Percentiles rank a stretch among this genome's conserved stretches.
phyloP scores from a whole-genome alignment of 129 eudicot species.

The Artemisia annua region DNA sequence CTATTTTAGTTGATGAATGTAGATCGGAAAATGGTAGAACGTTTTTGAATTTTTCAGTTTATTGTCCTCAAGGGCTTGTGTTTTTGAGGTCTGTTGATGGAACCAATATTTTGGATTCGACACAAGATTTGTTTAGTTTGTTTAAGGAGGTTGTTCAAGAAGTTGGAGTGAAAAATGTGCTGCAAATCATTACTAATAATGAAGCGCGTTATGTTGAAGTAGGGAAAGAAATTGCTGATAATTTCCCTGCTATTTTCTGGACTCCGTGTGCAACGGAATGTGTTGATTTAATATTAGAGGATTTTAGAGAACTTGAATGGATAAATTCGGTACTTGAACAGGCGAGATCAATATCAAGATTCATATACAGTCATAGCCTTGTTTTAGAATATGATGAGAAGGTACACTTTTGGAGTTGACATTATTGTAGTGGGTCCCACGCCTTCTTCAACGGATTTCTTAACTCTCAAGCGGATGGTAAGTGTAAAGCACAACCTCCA shows the following conservation, averaged over 20 bases:
- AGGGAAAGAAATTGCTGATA: conserved; percentile 60
- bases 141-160: conserved; percentile 78
- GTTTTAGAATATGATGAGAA: conserved; percentile 87
- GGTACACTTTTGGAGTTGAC: conserved; percentile 80
- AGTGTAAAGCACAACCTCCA: too few species aligned
- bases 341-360: conserved; percentile 77
- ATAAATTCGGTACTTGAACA: conserved; percentile 62
- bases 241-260: conserved; percentile 71
- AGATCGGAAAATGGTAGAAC: conserved; percentile 53
- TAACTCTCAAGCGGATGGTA: conserved; percentile 74
- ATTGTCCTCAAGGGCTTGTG: conserved; percentile 72
- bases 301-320: conserved; percentile 67
- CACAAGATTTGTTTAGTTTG: conserved; percentile 46
- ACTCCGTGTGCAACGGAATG: conserved; percentile 91
- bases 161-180: conserved; percentile 75
- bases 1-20: conserved; percentile 77
- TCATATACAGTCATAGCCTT: conserved; percentile 59
- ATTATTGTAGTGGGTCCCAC: conserved; percentile 62
- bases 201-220: conserved; percentile 61
- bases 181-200: conserved; percentile 70
- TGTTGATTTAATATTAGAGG: conserved; percentile 69
- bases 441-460: conserved; percentile 58
- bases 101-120: conserved; percentile 46
- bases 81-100: conserved; percentile 75
- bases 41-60: conserved; percentile 55